Percentiles rank a stretch among this genome's conserved stretches.
These are phyloP conservation scores for Teratosphaeria pseudoeucalypti DNA, from an alignment of 2,329 filamentous ascomycete genomes.

Conservation along the genomic window DNA sequence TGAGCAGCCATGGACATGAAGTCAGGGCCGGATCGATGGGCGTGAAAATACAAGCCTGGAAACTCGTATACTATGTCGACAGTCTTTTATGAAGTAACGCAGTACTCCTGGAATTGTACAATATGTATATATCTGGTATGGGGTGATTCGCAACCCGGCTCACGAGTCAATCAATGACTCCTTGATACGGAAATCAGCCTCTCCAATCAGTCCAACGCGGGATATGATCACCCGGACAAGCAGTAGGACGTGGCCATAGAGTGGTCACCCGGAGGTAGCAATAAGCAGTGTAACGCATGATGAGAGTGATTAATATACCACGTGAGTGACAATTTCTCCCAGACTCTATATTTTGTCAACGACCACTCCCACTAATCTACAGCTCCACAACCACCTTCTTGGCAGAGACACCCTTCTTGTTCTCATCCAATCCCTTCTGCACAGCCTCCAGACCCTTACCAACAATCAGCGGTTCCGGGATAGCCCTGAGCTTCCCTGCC, in stretches of 20 bases:
- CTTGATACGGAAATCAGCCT: too few relatives aligned
- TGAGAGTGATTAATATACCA: too few relatives aligned
- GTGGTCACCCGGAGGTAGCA: too few relatives aligned
- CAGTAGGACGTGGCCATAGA: too few relatives aligned
- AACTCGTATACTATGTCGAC: neutral
- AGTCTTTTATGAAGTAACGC: neutral
- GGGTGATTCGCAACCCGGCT: too few relatives aligned
- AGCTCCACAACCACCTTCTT: constrained; percentile 27
- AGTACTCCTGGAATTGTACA: too few relatives aligned
- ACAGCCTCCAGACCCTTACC: constrained; percentile 27
- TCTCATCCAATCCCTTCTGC: constrained; percentile 21
- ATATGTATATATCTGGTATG: too few relatives aligned
- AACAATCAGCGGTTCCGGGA: constrained; percentile 29
- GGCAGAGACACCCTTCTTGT: constrained; percentile 24
- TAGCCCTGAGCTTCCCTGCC: constrained; percentile 21
- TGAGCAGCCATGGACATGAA: constrained; percentile 5
- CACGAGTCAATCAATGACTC: too few relatives aligned
- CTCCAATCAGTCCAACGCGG: too few relatives aligned
- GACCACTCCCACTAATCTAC: neutral
- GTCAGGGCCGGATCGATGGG: neutral
- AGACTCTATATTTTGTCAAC: neutral
- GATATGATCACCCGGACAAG: too few relatives aligned
- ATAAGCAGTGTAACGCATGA: too few relatives aligned
- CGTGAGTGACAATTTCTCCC: neutral
- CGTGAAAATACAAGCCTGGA: neutral